A percentile compares a stretch with the other conserved stretches of the same genome.
These are phyloP conservation scores for Rubroboletus satanas DNA, from an alignment of 768 basidiomycete genomes.

Conservation along the genomic window DNA sequence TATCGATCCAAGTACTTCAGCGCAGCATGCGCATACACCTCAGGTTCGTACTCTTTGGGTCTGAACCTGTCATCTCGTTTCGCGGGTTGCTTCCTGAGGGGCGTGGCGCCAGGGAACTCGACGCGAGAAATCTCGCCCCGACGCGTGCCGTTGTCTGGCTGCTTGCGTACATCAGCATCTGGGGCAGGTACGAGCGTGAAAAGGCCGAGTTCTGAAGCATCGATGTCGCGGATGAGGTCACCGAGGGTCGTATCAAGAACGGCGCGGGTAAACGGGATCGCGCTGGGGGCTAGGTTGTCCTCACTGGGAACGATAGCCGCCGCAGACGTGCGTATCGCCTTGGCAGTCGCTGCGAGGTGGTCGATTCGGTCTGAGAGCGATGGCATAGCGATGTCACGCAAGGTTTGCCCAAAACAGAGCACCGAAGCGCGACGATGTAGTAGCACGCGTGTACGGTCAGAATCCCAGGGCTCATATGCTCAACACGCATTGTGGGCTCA, in stretches of 20 bases:
- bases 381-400: constrained; percentile 36
- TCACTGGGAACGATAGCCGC: constrained; percentile 27
- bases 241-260: constrained; percentile 61
- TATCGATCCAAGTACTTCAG: constrained; percentile 75
- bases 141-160: constrained; percentile 24
- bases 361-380: constrained; percentile 67
- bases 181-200: constrained; percentile 52
- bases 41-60: constrained; percentile 56
- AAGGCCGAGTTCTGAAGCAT: constrained; percentile 73
- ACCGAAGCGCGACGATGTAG: not conserved
- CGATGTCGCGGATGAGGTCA: constrained; percentile 77
- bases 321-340: constrained; percentile 48
- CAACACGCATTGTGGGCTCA: not conserved
- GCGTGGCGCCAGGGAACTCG: constrained; percentile 68
- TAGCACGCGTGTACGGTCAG: not conserved
- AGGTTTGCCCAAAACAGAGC: not conserved
- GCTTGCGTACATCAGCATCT: constrained; percentile 31
- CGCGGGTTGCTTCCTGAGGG: constrained; percentile 46
- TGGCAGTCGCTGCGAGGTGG: constrained; percentile 52
- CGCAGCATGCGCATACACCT: constrained; percentile 72
- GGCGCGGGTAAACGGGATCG: constrained; percentile 54
- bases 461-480: not conserved
- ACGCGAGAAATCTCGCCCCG: constrained; percentile 54
- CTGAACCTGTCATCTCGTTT: constrained; percentile 36
- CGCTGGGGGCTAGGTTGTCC: constrained; percentile 10